Evolutionary conservation across 306 rosid species (phyloP).

Genomic region (Ochetophila trinervis): DNA sequence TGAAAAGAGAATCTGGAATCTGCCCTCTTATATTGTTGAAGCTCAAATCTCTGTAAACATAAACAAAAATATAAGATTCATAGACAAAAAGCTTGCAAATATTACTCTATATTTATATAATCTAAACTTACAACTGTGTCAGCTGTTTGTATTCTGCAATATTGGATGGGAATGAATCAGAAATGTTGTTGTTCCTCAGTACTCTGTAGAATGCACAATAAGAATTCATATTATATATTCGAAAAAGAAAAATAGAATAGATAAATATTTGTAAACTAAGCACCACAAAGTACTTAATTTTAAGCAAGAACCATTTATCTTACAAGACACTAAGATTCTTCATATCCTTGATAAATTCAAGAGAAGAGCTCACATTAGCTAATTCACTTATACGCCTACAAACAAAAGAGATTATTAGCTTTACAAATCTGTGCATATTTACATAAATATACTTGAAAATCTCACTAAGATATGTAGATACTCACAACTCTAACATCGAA

Average conservation of each 20-base stretch:
- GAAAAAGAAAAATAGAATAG: too few species aligned
- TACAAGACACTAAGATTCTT: conserved; percentile 60
- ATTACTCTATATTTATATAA: neutral
- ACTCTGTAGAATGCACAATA: conserved; percentile 45
- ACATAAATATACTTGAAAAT: too few species aligned
- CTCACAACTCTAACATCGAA: conserved; percentile 66
- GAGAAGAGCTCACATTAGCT: conserved; percentile 68
- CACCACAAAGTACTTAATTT: too few species aligned
- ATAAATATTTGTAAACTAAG: too few species aligned
- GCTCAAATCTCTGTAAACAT: conserved; percentile 68
- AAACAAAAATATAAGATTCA: too few species aligned
- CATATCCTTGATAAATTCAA: conserved; percentile 58
- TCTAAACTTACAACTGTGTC: conserved; percentile 48
- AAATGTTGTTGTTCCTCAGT: conserved; percentile 61
- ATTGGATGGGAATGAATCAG: conserved; percentile 61
- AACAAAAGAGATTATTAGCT: conserved; percentile 27
- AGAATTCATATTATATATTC: conserved; percentile 9
- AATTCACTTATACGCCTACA: conserved; percentile 60
- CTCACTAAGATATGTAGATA: conserved; percentile 18
- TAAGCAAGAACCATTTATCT: conserved; percentile 23
- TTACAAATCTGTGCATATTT: neutral
- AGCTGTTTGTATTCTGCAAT: conserved; percentile 51
- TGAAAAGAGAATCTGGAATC: conserved; percentile 61
- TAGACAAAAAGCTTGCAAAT: too few species aligned
- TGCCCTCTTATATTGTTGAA: conserved; percentile 71